Evolutionary conservation across 208 protist species (phyloP), one percentile per base, ranked within the genome.

Genomic region (Leishmania amazonensis): DNA sequence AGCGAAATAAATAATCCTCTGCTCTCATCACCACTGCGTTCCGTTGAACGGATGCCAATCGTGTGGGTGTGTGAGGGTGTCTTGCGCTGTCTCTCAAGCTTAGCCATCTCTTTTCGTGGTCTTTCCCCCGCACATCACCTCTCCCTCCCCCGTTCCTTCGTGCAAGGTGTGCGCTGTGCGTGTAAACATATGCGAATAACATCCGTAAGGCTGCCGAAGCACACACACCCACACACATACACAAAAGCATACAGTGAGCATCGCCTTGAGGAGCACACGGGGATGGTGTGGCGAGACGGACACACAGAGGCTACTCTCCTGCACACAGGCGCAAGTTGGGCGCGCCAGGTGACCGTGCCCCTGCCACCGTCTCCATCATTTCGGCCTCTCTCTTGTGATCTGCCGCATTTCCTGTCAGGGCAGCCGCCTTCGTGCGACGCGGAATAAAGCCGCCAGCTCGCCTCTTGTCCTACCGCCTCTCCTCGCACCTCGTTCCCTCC

Each of bases 111-210:
- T 0, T 31, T 13, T 31, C 21, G 11, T 31, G 9, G 9, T 13
- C 11, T 31, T 19, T 35, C 11, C 49, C 6, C 38, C 3, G 45
- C 70, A 31, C 42, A 53, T 11, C 47, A 31, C 47, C 28, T 13
- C 11, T 21, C 62, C 35, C 15, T 45, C 21, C 1, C 7, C 21
- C 35, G 19, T 11, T 64, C 21, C 57, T 47, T n/a, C 3, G 49
- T 42, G 53, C 24, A 17, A 42, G 51, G 6, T 47, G 31, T 64
- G 60, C 60, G 40, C 53, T 81, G 73, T 42, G 64, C 68, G 58
- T 80, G 8, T 74, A 40, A 73, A 77, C 6, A 28, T 77, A 31
- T 60, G 19, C 70, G 70, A 53, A 54, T 74, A 74, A 74, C 42
- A 53, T 74, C 9, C 28, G 47, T 74, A 74, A 54, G 42, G 28